Percentiles rank a stretch among this genome's conserved stretches.
Conservation (phyloP, 139 green algal genomes). For the Volvox reticuliferus region DNA sequence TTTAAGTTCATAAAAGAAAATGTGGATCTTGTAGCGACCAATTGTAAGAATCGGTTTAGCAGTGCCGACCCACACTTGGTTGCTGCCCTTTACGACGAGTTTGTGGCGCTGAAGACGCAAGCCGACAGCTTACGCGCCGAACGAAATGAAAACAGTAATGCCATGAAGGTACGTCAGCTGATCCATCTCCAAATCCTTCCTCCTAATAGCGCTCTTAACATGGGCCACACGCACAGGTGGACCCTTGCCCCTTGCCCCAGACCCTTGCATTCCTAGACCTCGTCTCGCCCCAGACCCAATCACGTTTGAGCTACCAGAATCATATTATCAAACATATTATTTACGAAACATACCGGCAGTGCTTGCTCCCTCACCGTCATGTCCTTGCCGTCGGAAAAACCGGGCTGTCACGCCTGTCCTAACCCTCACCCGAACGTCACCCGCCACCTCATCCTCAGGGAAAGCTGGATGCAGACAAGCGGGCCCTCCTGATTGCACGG, state of each 20-base stretch:
- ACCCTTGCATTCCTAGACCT: too few relatives aligned
- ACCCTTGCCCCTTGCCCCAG: too few relatives aligned
- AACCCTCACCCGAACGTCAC: background rate
- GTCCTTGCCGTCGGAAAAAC: too few relatives aligned
- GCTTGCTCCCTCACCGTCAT: too few relatives aligned
- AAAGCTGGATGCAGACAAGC: slow-evolving; percentile 86
- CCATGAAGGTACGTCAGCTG: slow-evolving; percentile 87
- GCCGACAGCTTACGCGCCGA: slow-evolving; percentile 78
- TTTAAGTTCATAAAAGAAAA: slow-evolving; percentile 91
- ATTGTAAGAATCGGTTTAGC: slow-evolving; percentile 78
- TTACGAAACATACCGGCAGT: too few relatives aligned
- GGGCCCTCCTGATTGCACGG: slow-evolving; percentile 80
- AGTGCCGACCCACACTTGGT: slow-evolving; percentile 82
- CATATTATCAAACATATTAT: too few relatives aligned
- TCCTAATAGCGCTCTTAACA: too few relatives aligned
- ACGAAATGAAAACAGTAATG: slow-evolving; percentile 89
- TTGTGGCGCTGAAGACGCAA: slow-evolving; percentile 68
- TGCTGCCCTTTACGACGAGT: slow-evolving; percentile 91
- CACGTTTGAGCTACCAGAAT: too few relatives aligned
- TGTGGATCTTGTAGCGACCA: slow-evolving; percentile 77
- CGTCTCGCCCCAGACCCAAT: too few relatives aligned
- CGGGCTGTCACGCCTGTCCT: too few relatives aligned
- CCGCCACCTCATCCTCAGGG: slow-evolving; percentile 62
- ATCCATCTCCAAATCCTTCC: background rate
- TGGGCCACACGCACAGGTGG: too few relatives aligned